phyloP scores from a whole-genome alignment of 768 basidiomycete genomes.

The Cantharellus anzutake region DNA sequence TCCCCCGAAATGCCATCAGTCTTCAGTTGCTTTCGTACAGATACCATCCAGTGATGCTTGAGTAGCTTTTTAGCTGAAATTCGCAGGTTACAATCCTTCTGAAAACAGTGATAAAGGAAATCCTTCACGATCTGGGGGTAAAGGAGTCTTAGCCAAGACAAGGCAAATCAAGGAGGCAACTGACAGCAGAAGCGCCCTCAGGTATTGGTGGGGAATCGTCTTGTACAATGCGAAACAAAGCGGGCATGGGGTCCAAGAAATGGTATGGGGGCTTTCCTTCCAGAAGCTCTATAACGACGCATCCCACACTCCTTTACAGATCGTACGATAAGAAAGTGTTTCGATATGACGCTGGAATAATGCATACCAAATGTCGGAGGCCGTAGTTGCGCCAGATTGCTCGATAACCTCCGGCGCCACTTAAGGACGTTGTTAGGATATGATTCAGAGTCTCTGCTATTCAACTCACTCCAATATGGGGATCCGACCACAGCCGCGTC shows the following conservation, averaged over 20 bases:
- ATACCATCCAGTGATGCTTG: slow-evolving; percentile 89
- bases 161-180: background rate
- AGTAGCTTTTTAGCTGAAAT: slow-evolving; percentile 87
- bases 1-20: slow-evolving; percentile 16
- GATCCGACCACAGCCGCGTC: slow-evolving; percentile 93
- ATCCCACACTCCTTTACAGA: slow-evolving; percentile 57
- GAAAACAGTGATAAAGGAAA: slow-evolving; percentile 93
- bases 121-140: slow-evolving; percentile 62
- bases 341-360: background rate
- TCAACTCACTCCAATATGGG: slow-evolving; percentile 85
- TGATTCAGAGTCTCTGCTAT: background rate
- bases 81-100: slow-evolving; percentile 90
- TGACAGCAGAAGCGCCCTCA: slow-evolving; percentile 66
- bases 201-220: slow-evolving; percentile 96
- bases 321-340: slow-evolving; percentile 1
- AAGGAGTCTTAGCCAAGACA: background rate
- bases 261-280: slow-evolving; percentile 91
- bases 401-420: slow-evolving; percentile 99
- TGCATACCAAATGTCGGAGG: slow-evolving; percentile 80
- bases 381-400: slow-evolving; percentile 89
- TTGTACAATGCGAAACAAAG: slow-evolving; percentile 94
- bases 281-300: slow-evolving; percentile 90
- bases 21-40: slow-evolving; percentile 57
- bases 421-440: slow-evolving; percentile 14
- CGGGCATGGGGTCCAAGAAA: slow-evolving; percentile 93